Evolutionary conservation across 306 rosid species (phyloP).

Genomic region (Prosopis cineraria): DNA sequence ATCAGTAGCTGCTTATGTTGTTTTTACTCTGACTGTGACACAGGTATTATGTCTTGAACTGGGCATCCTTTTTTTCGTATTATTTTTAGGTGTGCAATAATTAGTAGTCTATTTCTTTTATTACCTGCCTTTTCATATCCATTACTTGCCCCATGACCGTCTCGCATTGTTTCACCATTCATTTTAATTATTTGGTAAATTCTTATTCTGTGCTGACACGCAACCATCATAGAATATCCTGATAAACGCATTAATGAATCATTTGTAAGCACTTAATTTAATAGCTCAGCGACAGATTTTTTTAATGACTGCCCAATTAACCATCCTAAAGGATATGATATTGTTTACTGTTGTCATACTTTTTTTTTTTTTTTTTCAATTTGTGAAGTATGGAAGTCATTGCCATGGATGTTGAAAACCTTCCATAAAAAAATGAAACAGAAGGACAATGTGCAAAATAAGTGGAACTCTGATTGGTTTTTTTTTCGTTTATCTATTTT

Average conservation of each 20-base stretch:
- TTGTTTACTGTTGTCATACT: too few species aligned
- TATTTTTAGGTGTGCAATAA: conserved; percentile 14
- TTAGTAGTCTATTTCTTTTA: conserved; percentile 19
- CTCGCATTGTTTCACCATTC: conserved; percentile 19
- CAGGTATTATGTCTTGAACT: conserved; percentile 63
- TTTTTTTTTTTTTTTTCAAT: too few species aligned
- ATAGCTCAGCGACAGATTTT: neutral
- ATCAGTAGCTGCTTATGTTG: conserved; percentile 89
- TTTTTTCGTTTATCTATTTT: neutral
- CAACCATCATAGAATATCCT: neutral
- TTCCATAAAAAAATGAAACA: neutral
- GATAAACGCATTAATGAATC: neutral
- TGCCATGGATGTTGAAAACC: neutral
- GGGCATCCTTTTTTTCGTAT: conserved; percentile 8
- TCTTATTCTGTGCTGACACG: neutral
- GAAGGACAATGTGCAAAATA: neutral
- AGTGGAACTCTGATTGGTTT: neutral
- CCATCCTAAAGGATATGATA: conserved; percentile 12
- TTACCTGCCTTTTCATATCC: conserved; percentile 23
- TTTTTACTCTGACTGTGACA: conserved; percentile 78
- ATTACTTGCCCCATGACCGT: neutral
- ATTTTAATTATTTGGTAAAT: conserved; percentile 7
- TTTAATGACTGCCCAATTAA: conserved; percentile 22
- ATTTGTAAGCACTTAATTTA: neutral
- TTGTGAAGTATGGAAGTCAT: neutral